Evolutionary conservation across 768 basidiomycete species (phyloP), one percentile per base, ranked within the genome.

Genomic region (Lactifluus hygrophoroides): DNA sequence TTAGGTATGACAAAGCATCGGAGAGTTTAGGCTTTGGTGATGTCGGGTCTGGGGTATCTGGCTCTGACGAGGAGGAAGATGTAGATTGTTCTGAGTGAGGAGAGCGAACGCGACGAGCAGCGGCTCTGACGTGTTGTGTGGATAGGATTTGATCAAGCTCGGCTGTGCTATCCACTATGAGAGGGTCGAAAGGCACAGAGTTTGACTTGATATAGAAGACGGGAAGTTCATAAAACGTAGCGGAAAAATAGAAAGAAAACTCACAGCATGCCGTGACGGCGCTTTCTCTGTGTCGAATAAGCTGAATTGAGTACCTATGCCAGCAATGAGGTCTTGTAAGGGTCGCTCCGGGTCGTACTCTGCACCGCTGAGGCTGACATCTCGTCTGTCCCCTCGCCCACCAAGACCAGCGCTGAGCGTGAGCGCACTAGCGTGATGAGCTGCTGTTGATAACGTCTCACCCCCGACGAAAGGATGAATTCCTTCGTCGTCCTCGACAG

Each of bases 341-440:
- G 88, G 87, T 21, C 90, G 76, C 34, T 93, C 90, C 3, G 90
- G 90, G 68, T 93, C 90, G 61, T 88, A 93, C 67, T 93, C 90
- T 42, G 85, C 85, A 38, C 84, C 88, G 69, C 84, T 88, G 51
- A 87, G 67, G 64, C 83, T 78, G 17, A 74, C 65, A 64, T 88
- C 84, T 57, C 84, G 73, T 47, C 77, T 74, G 19, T 69, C 72
- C 5, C 77, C 73, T 3, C 82, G 76, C 2, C 76, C 77, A 37
- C 80, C 84, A 10, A 95, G 77, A 0, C 94, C 93, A 3, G 91
- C 90, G 52, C 80, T 88, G 17, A 96, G 77, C 0, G 94, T 95
- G 52, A 95, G 75, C 2, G 83, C 90, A 62, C 87, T 90, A 25
- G 90, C 92, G 71, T 96, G 94, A 70, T 96, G 94, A 1, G 85